Conservation (phyloP, 768 basidiomycete species). For the Arthromyces matolae region DNA sequence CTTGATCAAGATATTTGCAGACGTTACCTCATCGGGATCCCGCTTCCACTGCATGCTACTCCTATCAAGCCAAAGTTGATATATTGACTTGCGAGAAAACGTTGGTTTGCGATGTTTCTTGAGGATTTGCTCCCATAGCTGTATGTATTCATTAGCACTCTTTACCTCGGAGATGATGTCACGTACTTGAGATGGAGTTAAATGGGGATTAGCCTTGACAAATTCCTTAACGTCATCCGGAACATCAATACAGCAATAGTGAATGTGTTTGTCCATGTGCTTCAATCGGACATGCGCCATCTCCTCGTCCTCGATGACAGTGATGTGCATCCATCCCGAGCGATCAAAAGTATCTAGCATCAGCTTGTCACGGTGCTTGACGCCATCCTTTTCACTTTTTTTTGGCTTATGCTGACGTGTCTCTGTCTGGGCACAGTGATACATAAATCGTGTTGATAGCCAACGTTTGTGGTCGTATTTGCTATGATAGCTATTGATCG, state of each 20-base stretch:
- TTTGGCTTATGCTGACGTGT: conserved; percentile 18
- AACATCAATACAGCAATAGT: neutral
- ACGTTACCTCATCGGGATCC: conserved; percentile 24
- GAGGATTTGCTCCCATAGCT: conserved; percentile 21
- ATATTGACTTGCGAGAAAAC: conserved; percentile 16
- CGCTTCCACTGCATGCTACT: conserved; percentile 20
- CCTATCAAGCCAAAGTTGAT: conserved; percentile 18
- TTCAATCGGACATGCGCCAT: conserved; percentile 11
- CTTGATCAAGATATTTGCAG: conserved; percentile 21
- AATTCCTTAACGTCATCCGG: neutral
- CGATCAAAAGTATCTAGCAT: conserved; percentile 23
- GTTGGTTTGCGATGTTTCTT: conserved; percentile 3
- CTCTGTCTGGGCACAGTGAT: conserved; percentile 14
- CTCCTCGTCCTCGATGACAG: conserved; percentile 1
- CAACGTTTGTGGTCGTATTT: conserved; percentile 4
- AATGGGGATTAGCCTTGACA: neutral
- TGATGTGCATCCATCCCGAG: conserved; percentile 23
- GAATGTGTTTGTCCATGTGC: conserved; percentile 7
- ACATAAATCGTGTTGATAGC: conserved; percentile 7
- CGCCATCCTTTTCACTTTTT: conserved; percentile 10
- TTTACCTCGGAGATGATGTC: neutral
- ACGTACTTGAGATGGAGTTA: conserved; percentile 15
- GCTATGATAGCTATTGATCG: conserved; percentile 6
- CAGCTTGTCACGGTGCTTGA: conserved; percentile 21
- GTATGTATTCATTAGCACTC: neutral